Base-by-base conservation (phyloP, 148 eudicot genomes). In the Nyssa sinensis region DNA sequence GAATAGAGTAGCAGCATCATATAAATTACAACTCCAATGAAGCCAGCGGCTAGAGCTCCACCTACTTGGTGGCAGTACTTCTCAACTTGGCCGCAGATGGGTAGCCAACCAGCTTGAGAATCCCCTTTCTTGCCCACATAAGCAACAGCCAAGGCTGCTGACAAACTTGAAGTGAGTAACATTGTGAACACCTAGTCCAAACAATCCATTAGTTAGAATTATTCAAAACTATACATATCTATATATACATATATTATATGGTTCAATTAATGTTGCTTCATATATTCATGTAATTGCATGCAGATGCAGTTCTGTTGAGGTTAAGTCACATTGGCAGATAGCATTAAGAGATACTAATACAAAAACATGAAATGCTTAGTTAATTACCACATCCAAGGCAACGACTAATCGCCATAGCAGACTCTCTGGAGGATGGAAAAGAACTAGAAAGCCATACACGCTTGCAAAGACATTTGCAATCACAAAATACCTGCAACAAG, bases 361-460 rank as follows among this genome's bases (percentile, higher is more conserved):
- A 5, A 41, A 12, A 41, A 41, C 12, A 5, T 41, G 24, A 55
- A 55, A 55, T 55, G 59, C 25, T 17, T 55, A 12, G 1, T 2
- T 3, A 34, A 16, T 75, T 62, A 75, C 77, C 71, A 29, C 28
- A 66, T 75, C 77, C 64, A 75, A 4, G 35, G 72, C 72, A 58
- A 66, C 28, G 3, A 57, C 55, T 7, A 75, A 10, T 75, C 65
- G 51, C 72, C 65, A 33, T 2, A 66, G 55, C 29, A 21, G 19
- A 14, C 72, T 37, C 72, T 57, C 7, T 10, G 53, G 13, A 7
- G 77, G 77, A 34, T 66, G 37, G 1, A 75, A 66, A 28, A 75
- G 34, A 35, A 49, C 65, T 49, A 75, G 21, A 39, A 75, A 57
- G 51, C 71, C 35, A 37, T 75, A 75, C 27, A 55, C 77, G n/a